Conservation (phyloP, 2,329 filamentous ascomycete species). For the Pyricularia grisea region DNA sequence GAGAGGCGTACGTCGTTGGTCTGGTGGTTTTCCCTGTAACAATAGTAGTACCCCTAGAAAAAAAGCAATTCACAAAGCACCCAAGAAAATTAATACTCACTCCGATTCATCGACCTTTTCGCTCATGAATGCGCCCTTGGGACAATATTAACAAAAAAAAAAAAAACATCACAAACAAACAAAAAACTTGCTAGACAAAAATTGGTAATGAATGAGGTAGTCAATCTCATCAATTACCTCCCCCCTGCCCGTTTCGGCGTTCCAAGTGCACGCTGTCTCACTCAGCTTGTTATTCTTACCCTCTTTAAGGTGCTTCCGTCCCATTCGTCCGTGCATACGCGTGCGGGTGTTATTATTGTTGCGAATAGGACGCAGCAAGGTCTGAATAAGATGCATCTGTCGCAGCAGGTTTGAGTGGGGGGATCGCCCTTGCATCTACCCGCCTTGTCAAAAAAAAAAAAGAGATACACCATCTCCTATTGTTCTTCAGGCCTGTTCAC, state of each 20-base stretch:
- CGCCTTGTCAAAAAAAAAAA: neutral
- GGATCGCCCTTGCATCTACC: neutral
- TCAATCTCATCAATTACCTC: neutral
- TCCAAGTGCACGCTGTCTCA: neutral
- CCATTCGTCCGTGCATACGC: neutral
- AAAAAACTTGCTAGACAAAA: no score
- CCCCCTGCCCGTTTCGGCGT: neutral
- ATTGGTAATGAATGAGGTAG: neutral
- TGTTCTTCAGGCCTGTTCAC: neutral
- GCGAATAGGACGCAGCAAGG: neutral
- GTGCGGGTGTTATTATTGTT: neutral
- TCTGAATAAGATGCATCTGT: neutral
- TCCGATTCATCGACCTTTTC: no score
- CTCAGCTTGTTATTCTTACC: neutral
- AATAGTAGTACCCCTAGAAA: neutral
- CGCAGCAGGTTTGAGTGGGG: neutral
- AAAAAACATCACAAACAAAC: neutral
- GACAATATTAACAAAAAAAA: neutral
- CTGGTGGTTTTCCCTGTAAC: neutral
- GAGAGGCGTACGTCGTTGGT: neutral
- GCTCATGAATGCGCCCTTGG: no score
- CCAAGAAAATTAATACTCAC: no score
- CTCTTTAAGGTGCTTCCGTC: neutral
- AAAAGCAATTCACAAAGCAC: neutral
- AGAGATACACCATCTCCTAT: neutral